Evolutionary conservation across 306 rosid genomes (phyloP), one percentile per base, ranked within the genome.

Genomic region (Acmispon strigosus): DNA sequence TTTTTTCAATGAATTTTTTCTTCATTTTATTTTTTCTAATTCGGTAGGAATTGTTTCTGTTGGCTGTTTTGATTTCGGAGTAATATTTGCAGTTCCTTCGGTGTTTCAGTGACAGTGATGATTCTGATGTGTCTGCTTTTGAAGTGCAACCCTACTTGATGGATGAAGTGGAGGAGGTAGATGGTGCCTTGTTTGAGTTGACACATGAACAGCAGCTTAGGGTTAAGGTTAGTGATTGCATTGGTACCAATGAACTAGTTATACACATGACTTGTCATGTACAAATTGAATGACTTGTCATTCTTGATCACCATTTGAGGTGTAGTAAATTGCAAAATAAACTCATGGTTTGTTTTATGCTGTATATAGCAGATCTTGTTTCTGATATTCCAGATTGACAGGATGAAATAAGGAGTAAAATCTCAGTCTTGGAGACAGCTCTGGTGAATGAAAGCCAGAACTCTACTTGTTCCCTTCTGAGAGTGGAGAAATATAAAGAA

Each of bases 321-420:
- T 39, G 14, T 78, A 47, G 62, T 49, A 24, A 70, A 51, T 41
- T 69, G 18, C 44, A 3, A 50, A 61, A 51, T 8, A 41, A 66
- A 16, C 8, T 61, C 22, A 13, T 80, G 57, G 45, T 78, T 47
- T 66, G 52, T 67, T 65, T 65, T 51, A 20, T 66, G 59, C 36
- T 61, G 5, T 32, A 36, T 73, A 13, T 34, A 19, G 22, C 16
- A 54, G 50, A 59, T 32, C 32, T 76, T 49, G 27, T 55, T 66
- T 76, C 60, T 66, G 51, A 20, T 61, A 44, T 48, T 71, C 60
- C 72, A 49, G 66, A 76, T 70, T 77, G 29, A 49, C 88, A 93
- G 98, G 97, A 90, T 78, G 90, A 87, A 50, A 83, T 93, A 50
- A 84, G 98, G 77, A 83, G 75, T 67, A 84, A 74, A 79, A 85